Evolutionary conservation across 2,329 filamentous ascomycete species (phyloP), one percentile per base, ranked within the genome.

Genomic region (Chrysosphaeria jannelii): DNA sequence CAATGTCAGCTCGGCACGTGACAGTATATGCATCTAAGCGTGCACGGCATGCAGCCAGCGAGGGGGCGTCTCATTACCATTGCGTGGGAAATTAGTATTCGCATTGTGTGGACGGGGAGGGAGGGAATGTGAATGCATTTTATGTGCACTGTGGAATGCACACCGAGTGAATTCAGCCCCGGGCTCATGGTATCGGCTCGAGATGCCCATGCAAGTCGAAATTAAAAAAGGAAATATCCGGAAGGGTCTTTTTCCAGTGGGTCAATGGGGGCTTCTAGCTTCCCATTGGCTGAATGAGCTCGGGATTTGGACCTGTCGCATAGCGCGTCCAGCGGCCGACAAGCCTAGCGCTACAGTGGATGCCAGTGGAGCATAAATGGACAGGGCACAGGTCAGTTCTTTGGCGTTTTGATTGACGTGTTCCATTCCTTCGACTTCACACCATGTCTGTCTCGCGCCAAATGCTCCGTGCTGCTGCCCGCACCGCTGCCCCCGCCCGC

Each of bases 381-480:
- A n/a, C 17, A 8, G 7, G 7, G 17, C 7, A 7, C 17, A 19
- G 17, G 7, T 19, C n/a, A n/a, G n/a, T n/a, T 7, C 7, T n/a
- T n/a, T 19, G 7, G n/a, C n/a, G 7, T 8, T 7, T n/a, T 19
- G n/a, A 19, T n/a, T n/a, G n/a, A 19, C 17, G 7, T n/a, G 17
- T n/a, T 19, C 17, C 12, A 19, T 18, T 12, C 19, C 16, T 13
- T 22, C 20, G 13, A 23, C 21, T 18, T 19, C 17, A 23, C 25
- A 27, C 24, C 41, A 52, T 51, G 48, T 44, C 51, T 31, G 49
- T 28, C 13, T 30, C 52, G 32, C 56, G 56, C 34, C 53, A 56
- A 33, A 47, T 60, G 36, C 46, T 52, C 42, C 57, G 57, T 40
- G 48, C 54, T 33, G 51, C 65, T 27, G 48, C 67, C 39, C 59